phyloP scores from a whole-genome alignment of 495 filamentous ascomycete species.

The Penicillium antarcticum region DNA sequence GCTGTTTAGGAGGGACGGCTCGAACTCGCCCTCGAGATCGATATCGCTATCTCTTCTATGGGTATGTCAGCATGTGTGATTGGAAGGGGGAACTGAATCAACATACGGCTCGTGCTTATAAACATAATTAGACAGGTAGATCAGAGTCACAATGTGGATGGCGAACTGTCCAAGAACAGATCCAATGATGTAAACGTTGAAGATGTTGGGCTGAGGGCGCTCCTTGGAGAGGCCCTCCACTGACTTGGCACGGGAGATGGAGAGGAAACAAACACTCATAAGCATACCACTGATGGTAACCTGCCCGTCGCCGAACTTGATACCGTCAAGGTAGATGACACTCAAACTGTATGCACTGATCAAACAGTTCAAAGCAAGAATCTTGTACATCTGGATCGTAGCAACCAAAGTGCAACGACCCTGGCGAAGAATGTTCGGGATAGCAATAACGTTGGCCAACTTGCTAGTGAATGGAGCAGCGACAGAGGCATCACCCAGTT shows the following conservation, averaged over 20 bases:
- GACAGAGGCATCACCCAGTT: conserved; percentile 95
- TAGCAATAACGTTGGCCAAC: conserved; percentile 91
- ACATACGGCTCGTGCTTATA: conserved; percentile 78
- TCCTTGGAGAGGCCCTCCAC: conserved; percentile 96
- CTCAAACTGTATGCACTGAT: conserved; percentile 97
- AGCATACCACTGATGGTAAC: conserved; percentile 99
- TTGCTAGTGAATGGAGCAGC: conserved; percentile 98
- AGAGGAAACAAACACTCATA: conserved; percentile 99
- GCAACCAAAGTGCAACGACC: conserved; percentile 95
- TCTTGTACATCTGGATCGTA: conserved; percentile 99
- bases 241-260: conserved; percentile 89
- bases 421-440: conserved; percentile 97
- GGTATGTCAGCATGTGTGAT: conserved; percentile 22
- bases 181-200: conserved; percentile 98
- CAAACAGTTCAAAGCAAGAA: conserved; percentile 94
- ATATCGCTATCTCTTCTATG: conserved; percentile 65
- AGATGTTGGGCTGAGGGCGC: conserved; percentile 96
- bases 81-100: not conserved
- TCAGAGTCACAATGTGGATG: conserved; percentile 87
- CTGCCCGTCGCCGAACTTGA: conserved; percentile 98
- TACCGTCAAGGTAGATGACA: conserved; percentile 95
- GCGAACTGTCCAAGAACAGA: conserved; percentile 98
- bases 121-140: conserved; percentile 91
- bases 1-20: conserved; percentile 90
- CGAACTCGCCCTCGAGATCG: conserved; percentile 93